A percentile compares a stretch with the other conserved stretches of the same genome.
Conservation (phyloP, 148 eudicot species). For the Salicornia ramosissima region DNA sequence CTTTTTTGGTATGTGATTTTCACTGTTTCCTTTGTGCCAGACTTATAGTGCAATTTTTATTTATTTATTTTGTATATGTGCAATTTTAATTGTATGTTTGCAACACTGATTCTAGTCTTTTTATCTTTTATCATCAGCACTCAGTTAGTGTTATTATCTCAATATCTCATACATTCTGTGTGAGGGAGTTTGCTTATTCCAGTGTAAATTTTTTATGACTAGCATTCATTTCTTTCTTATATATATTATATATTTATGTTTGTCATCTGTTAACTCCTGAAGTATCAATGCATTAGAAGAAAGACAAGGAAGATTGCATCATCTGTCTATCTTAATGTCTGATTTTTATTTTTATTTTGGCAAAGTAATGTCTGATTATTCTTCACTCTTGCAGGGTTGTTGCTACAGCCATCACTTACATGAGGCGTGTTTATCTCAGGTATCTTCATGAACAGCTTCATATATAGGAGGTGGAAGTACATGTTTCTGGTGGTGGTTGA, state of each 20-base stretch:
- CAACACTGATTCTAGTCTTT: too few relatives aligned
- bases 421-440: slow-evolving; percentile 93
- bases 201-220: neutral
- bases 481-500: neutral
- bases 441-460: slow-evolving; percentile 20
- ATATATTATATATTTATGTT: neutral
- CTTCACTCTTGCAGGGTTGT: slow-evolving; percentile 72
- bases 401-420: slow-evolving; percentile 90
- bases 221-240: neutral
- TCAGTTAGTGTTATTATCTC: neutral
- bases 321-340: slow-evolving; percentile 2
- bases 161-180: neutral
- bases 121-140: neutral
- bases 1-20: neutral
- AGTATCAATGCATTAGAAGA: neutral
- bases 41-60: too few relatives aligned
- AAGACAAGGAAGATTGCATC: neutral
- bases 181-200: neutral
- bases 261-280: neutral
- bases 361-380: neutral
- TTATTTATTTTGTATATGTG: too few relatives aligned
- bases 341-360: slow-evolving; percentile 10
- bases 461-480: neutral
- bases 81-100: too few relatives aligned
- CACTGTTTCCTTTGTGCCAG: too few relatives aligned